phyloP scores from a whole-genome alignment of 2,329 filamentous ascomycete species.

The Verticillium longisporum region DNA sequence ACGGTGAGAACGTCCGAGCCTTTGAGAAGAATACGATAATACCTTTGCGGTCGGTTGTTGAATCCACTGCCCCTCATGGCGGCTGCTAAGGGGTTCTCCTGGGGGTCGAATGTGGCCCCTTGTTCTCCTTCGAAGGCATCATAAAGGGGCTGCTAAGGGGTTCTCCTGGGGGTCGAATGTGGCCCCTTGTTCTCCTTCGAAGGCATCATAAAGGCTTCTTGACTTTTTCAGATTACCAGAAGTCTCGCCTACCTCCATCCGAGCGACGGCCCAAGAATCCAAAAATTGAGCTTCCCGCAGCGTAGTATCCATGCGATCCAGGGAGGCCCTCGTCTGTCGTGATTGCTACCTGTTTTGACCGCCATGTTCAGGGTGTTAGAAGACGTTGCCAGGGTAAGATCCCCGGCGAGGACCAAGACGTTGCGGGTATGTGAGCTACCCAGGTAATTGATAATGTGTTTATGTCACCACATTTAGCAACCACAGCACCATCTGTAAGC shows the following conservation, averaged over 20 bases:
- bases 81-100: slow-evolving; percentile 47
- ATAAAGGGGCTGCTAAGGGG: slow-evolving; percentile 37
- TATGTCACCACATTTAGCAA: slow-evolving; percentile 50
- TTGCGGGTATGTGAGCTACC: slow-evolving; percentile 28
- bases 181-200: slow-evolving; percentile 55
- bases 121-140: slow-evolving; percentile 50
- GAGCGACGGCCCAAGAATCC: slow-evolving; percentile 44
- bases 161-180: slow-evolving; percentile 58
- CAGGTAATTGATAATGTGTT: slow-evolving; percentile 40
- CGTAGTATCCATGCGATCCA: slow-evolving; percentile 38
- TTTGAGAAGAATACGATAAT: slow-evolving; percentile 55
- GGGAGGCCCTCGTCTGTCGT: slow-evolving; percentile 30
- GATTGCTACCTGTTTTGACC: slow-evolving; percentile 43
- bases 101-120: slow-evolving; percentile 59
- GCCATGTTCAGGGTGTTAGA: slow-evolving; percentile 46
- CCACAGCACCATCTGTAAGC: slow-evolving; percentile 50
- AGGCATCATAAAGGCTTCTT: slow-evolving; percentile 24
- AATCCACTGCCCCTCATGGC: slow-evolving; percentile 36
- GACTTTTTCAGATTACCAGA: slow-evolving; percentile 19
- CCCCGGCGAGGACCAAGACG: slow-evolving; percentile 53
- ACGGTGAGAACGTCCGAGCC: slow-evolving; percentile 26
- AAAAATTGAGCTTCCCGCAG: slow-evolving; percentile 38
- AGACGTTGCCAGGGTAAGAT: slow-evolving; percentile 60
- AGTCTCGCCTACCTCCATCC: slow-evolving; percentile 34
- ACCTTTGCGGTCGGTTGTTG: slow-evolving; percentile 54